phyloP scores from a whole-genome alignment of 2,329 filamentous ascomycete genomes.

The Penicillium sp. region DNA sequence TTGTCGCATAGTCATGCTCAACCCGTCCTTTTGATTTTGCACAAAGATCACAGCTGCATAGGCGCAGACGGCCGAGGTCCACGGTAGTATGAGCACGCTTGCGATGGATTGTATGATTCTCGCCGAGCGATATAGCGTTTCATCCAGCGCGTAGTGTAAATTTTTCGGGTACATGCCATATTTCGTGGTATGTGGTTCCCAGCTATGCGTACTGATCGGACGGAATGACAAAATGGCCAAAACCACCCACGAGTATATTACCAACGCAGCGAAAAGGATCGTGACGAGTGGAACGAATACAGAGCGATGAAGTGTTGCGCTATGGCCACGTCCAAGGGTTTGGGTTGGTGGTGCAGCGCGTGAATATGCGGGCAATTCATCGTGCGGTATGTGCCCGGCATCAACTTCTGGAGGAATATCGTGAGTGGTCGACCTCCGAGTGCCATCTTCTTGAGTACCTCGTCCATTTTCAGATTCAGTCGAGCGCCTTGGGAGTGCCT shows the following conservation, averaged over 20 bases:
- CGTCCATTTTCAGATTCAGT: not conserved
- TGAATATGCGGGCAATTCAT: constrained; percentile 10
- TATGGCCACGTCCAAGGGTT: not conserved
- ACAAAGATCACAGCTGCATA: constrained; percentile 13
- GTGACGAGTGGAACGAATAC: not conserved
- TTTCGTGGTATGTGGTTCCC: not conserved
- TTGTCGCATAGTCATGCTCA: constrained; percentile 9
- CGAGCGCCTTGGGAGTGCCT: not conserved
- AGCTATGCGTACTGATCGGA: not conserved
- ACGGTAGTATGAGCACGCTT: constrained; percentile 38
- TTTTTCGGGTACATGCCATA: not conserved
- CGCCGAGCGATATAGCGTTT: constrained; percentile 8
- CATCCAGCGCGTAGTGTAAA: not conserved
- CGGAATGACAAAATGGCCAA: constrained; percentile 3
- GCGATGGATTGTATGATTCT: constrained; percentile 12
- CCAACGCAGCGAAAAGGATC: not conserved
- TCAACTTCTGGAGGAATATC: not conserved
- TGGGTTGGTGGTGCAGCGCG: not conserved
- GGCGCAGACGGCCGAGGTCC: constrained; percentile 14
- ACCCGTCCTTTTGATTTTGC: constrained; percentile 5
- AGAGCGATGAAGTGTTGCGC: constrained; percentile 8
- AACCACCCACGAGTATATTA: constrained; percentile 9
- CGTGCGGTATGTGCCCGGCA: not conserved
- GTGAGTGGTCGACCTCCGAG: not conserved
- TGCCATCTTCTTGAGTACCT: not conserved